Evolutionary conservation across 179 eudicot species (phyloP), one percentile per base, ranked within the genome.

Genomic region (Amaranthus tricolor): DNA sequence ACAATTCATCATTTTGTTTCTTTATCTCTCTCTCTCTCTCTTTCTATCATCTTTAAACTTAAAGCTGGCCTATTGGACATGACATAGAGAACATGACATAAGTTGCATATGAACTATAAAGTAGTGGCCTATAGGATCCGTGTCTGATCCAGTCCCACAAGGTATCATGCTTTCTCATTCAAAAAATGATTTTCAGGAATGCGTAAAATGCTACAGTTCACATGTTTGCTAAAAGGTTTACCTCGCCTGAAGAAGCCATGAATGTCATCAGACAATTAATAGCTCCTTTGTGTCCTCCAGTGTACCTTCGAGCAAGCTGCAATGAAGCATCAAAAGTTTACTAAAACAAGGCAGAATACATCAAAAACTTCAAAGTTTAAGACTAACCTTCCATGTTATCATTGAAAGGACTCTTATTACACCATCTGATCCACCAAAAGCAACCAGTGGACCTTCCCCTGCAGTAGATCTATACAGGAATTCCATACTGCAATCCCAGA

Each of bases 351-450:
- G 64, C 65, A 50, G 48, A 53, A 72, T 44, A 73, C 57, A 55
- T 69, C 24, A 48, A 19, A 15, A 60, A 64, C 48, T 31, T 24
- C 68, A 51, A 40, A 62, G 61, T 77, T 63, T 62, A 44, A 40
- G 62, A 44, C 82, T 68, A 12, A 94, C 98, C 98, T 88, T 94
- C 98, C 98, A 94, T 49, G 97, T 89, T 72, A 90, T 85, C 98
- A 94, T 92, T 66, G 98, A 94, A 82, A 94, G 92, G 79, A 92
- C 97, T 86, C 98, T 90, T 60, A 94, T 92, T 64, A 88, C 92
- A 77, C 98, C 98, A 85, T 94, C 98, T 71, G 98, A 92, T 70
- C 96, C 94, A 73, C 98, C 98, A 85, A 94, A 94, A 70, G 98
- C 98, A 79, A 94, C 98, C 64, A 90, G 89, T 61, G 98, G 97